Conservation (phyloP, 1,284 basidiomycete genomes). For the Marasmius oreades region DNA sequence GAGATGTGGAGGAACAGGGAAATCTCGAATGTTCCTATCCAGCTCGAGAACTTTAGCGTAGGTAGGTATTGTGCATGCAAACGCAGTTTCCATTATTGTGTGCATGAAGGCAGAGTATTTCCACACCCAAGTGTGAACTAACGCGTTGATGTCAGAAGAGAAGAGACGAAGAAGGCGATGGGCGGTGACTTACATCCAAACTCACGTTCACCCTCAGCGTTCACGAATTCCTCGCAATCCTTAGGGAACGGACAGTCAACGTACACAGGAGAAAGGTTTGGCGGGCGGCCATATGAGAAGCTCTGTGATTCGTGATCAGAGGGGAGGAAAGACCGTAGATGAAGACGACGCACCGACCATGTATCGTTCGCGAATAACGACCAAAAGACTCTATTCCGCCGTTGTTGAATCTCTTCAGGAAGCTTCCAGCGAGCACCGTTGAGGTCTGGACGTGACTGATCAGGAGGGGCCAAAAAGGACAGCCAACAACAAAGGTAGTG, state of each 20-base stretch:
- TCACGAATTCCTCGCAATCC: constrained; percentile 37
- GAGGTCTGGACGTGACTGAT: constrained; percentile 43
- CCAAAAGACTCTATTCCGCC: constrained; percentile 60
- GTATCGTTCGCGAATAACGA: constrained; percentile 57
- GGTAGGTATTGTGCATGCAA: constrained; percentile 47
- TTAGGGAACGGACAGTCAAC: constrained; percentile 53
- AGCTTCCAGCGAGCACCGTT: constrained; percentile 58
- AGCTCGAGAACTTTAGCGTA: constrained; percentile 46
- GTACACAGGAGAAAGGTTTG: constrained; percentile 49
- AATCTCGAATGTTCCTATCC: constrained; percentile 50
- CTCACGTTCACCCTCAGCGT: constrained; percentile 36
- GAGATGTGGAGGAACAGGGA: constrained; percentile 46
- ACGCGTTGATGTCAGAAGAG: neutral
- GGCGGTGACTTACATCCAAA: constrained; percentile 45
- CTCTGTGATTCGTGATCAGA: constrained; percentile 38
- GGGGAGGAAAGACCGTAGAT: neutral
- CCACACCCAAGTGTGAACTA: constrained; percentile 57
- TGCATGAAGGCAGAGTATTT: constrained; percentile 52
- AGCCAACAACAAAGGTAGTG: neutral
- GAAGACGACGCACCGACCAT: constrained; percentile 43
- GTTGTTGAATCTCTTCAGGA: constrained; percentile 37
- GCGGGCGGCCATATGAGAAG: constrained; percentile 58
- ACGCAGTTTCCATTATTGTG: constrained; percentile 47
- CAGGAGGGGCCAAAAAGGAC: neutral
- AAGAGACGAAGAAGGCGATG: neutral